Base-by-base conservation (phyloP, 2,329 filamentous ascomycete genomes). In the Phialophora chinensis region DNA sequence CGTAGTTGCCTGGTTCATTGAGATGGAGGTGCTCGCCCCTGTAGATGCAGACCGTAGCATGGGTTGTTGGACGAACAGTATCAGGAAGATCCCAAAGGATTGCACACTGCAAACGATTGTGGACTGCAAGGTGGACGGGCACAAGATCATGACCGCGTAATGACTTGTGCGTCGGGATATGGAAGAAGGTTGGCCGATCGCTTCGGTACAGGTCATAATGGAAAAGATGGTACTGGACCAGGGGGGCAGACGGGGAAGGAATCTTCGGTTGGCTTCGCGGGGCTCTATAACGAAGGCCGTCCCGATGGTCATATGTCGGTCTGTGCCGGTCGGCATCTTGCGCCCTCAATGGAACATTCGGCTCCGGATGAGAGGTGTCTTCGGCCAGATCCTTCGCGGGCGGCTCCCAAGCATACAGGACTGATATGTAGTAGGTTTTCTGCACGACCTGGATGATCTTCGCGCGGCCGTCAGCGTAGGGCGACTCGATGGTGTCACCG, bases 361-460 rank as follows among this genome's bases (percentile, higher is more conserved):
- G n/a, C 38, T 61, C 57, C 20, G 35, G 31, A 50, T 58, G 49
- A 27, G 49, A 60, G 10, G 50, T 60, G 17, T 33, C 54, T n/a
- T 53, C 33, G 12, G 44, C 44, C 10, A 33, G 63, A 58, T 62
- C 53, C 10, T 57, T 47, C 20, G 58, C 52, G 4, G 61, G 59
- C 35, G 55, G 54, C 17, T 52, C 53, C 60, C 66, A 68, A 3
- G 59, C 63, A 49, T 68, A 68, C 29, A 68, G 55, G 14, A 68
- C 52, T 7, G 57, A 62, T 29, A 66, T 50, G 27, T 52, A 54
- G 42, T 57, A 42, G 12, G 35, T 38, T 25, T 66, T 59, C 42
- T 64, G 63, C 10, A 68, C 60, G n/a, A 63, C 50, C 49, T 71
- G 68, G 54, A 71, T 33, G 38, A 71, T 57, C 53, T 64, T 68